Evolutionary conservation across 192 early-diverging fungal genomes (phyloP).

Genomic region (Obelidium mucronatum): DNA sequence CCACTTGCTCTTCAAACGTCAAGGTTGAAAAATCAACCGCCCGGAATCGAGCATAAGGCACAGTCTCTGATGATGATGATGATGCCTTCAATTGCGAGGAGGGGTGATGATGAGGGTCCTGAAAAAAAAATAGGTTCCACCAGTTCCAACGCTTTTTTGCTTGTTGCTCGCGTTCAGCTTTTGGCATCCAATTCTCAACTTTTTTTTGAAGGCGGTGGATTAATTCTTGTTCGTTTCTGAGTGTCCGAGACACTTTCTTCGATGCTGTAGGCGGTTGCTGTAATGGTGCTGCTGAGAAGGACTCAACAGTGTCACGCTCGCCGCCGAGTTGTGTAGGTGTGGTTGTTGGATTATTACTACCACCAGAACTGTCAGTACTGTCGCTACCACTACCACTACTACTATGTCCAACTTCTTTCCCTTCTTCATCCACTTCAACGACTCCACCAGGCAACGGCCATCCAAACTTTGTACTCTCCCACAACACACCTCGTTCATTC

Average conservation of each 20-base stretch:
- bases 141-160: too few species aligned
- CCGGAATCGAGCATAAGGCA: slow-evolving; percentile 10
- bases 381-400: neutral
- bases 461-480: neutral
- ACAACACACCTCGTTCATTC: neutral
- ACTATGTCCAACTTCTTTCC: neutral
- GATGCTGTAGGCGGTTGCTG: neutral
- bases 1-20: slow-evolving; percentile 31
- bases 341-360: neutral
- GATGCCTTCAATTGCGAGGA: neutral
- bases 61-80: neutral
- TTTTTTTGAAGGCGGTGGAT: neutral
- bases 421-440: neutral
- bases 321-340: neutral
- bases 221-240: neutral
- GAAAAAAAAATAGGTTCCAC: too few species aligned
- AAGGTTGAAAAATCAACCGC: slow-evolving; percentile 37
- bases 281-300: too few species aligned
- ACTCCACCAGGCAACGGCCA: neutral
- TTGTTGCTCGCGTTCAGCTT: neutral
- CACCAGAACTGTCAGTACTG: neutral
- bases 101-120: too few species aligned
- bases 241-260: neutral
- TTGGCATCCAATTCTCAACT: neutral
- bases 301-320: neutral